Evolutionary conservation across 169 alveolate genomes (phyloP).

Genomic region (Plasmodium sp.): DNA sequence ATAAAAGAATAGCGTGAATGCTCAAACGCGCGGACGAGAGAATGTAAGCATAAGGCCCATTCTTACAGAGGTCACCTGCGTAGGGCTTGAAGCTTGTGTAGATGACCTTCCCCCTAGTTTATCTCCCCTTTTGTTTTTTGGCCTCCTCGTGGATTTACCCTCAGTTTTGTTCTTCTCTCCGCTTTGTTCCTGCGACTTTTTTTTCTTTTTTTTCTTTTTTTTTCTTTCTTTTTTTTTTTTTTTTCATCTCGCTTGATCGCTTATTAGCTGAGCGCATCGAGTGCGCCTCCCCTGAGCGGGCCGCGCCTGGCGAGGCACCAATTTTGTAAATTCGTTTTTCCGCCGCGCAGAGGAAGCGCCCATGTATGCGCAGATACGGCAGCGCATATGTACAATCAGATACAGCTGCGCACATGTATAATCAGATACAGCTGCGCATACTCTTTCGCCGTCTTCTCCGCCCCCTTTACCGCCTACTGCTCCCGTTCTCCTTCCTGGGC

Average conservation of each 20-base stretch:
- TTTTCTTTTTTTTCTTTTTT: slow-evolving; percentile 4
- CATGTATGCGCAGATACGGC: not conserved
- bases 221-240: slow-evolving; percentile 18
- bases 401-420: not conserved
- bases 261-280: not conserved
- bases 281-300: not conserved
- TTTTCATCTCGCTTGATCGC: not conserved
- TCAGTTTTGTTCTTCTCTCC: not conserved
- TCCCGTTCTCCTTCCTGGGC: not conserved
- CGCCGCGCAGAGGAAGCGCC: not conserved
- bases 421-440: not conserved
- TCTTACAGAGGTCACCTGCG: not conserved
- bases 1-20: not conserved
- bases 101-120: not conserved
- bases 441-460: not conserved
- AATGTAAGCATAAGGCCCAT: not conserved
- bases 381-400: not conserved
- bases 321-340: not conserved
- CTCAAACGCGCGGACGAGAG: not conserved
- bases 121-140: not conserved
- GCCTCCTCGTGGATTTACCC: not conserved
- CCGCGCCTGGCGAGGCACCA: not conserved
- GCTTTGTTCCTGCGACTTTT: not conserved
- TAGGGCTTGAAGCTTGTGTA: not conserved
- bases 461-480: not conserved